A percentile compares a stretch with the other conserved stretches of the same genome.
These are phyloP conservation scores for Gossypium thurberi DNA, from an alignment of 345 rosid species.

Conservation along the genomic window DNA sequence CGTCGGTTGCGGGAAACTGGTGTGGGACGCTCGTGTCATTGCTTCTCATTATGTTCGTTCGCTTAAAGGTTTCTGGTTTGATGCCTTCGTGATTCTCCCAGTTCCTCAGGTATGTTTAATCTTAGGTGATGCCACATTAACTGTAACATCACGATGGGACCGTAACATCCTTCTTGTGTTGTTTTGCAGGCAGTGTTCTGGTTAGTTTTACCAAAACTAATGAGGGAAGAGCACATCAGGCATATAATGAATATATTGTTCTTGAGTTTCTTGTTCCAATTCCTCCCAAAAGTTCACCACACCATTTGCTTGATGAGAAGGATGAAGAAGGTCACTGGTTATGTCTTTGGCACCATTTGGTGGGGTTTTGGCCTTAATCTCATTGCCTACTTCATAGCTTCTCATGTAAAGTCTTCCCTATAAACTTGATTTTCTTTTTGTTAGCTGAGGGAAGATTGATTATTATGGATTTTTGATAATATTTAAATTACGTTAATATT, in stretches of 20 bases:
- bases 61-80: conserved; percentile 48
- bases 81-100: conserved; percentile 52
- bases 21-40: conserved; percentile 62
- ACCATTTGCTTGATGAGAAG: neutral
- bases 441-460: too few relatives aligned
- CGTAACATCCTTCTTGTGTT: neutral
- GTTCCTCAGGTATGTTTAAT: conserved; percentile 44
- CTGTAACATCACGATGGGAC: too few relatives aligned
- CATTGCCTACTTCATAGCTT: conserved; percentile 1
- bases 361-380: neutral
- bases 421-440: too few relatives aligned
- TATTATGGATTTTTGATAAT: too few relatives aligned
- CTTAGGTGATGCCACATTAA: too few relatives aligned
- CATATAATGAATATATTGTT: conserved; percentile 23
- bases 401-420: neutral
- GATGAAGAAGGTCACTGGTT: neutral
- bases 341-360: conserved; percentile 1
- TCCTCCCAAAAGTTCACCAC: neutral
- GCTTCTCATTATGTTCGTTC: conserved; percentile 45
- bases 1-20: conserved; percentile 57
- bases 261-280: conserved; percentile 1
- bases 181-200: conserved; percentile 30
- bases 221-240: conserved; percentile 32
- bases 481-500: too few relatives aligned
- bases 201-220: conserved; percentile 32